These are phyloP conservation scores for Apiospora koreana DNA, from an alignment of 2,329 filamentous ascomycete genomes.

Conservation along the genomic window DNA sequence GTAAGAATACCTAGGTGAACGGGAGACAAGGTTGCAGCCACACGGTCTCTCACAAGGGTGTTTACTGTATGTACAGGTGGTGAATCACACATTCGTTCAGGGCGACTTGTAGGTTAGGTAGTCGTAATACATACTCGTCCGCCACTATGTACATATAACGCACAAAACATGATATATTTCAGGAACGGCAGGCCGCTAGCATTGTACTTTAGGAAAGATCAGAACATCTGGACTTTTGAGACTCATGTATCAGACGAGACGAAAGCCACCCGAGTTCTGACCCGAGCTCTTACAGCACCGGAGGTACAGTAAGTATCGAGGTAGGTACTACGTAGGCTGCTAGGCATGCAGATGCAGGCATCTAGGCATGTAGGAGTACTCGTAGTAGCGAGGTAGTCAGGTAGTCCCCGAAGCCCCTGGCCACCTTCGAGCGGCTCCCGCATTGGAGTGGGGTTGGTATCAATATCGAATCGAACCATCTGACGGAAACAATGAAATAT, in stretches of 20 bases:
- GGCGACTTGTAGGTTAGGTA: not conserved
- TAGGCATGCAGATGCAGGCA: not conserved
- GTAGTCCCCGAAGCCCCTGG: not conserved
- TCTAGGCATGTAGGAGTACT: not conserved
- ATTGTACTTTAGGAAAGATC: not conserved
- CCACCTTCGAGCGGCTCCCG: not conserved
- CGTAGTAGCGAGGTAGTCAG: too few relatives aligned
- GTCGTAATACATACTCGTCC: not conserved
- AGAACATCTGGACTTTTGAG: not conserved
- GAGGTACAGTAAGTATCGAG: too few relatives aligned
- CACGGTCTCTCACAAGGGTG: too few relatives aligned
- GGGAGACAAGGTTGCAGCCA: not conserved
- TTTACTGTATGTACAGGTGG: not conserved
- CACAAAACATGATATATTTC: not conserved
- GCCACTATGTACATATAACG: not conserved
- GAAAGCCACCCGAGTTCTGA: not conserved
- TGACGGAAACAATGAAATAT: not conserved
- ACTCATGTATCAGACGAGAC: not conserved
- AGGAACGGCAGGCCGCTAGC: not conserved
- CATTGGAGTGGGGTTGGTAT: not conserved
- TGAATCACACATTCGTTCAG: not conserved
- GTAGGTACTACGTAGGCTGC: too few relatives aligned
- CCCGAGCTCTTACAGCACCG: too few relatives aligned
- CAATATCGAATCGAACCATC: not conserved
- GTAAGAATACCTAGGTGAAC: slow-evolving; percentile 1